Evolutionary conservation across 345 rosid genomes (phyloP).

Genomic region (Anacardium occidentale): DNA sequence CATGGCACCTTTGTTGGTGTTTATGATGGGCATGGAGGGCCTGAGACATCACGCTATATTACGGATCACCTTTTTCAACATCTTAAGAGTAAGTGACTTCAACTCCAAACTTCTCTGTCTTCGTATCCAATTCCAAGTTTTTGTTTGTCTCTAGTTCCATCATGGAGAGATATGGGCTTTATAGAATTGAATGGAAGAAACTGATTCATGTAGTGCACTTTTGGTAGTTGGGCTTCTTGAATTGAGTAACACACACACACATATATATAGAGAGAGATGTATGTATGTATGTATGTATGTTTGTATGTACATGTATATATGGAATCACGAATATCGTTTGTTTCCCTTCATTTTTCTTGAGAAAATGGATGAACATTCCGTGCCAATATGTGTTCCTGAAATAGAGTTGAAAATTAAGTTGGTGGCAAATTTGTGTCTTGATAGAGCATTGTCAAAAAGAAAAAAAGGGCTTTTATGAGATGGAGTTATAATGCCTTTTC

Average conservation of each 20-base stretch:
- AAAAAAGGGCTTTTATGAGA: background rate
- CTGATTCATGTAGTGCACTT: background rate
- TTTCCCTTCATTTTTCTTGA: background rate
- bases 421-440: background rate
- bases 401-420: background rate
- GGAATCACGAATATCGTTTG: background rate
- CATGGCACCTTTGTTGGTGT: slow-evolving; percentile 85
- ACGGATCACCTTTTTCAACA: slow-evolving; percentile 75
- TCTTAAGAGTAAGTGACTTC: slow-evolving; percentile 57
- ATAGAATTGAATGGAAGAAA: background rate
- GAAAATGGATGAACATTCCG: background rate
- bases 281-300: too few species aligned
- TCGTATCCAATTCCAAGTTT: slow-evolving; percentile 10
- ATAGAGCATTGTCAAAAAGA: background rate
- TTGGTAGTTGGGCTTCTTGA: slow-evolving; percentile 4
- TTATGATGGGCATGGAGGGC: slow-evolving; percentile 91
- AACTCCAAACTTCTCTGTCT: slow-evolving; percentile 13
- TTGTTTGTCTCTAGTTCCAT: slow-evolving; percentile 1
- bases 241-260: background rate
- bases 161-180: slow-evolving; percentile 5
- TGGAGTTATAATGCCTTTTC: background rate
- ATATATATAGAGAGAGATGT: too few species aligned
- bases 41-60: slow-evolving; percentile 79
- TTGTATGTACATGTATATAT: too few species aligned
- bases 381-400: background rate